Base-by-base conservation (phyloP, 768 basidiomycete species). In the Lactarius evosmus region DNA sequence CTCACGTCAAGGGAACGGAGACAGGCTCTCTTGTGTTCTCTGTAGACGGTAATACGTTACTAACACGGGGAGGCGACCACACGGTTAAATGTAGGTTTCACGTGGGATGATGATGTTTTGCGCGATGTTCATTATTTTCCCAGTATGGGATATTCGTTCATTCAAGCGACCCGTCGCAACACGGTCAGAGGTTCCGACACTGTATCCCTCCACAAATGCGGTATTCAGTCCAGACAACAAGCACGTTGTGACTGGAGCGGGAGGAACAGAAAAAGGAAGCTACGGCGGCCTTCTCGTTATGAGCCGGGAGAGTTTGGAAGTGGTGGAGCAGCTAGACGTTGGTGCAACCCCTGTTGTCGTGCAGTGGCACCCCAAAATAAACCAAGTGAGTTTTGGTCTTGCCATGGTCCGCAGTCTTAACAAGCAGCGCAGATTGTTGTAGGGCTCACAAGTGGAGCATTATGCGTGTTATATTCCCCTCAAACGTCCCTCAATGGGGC, bases 361-460 rank as follows among this genome's bases (percentile, higher is more conserved):
- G 2, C 76, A 83, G 30, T 99, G 97, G 97, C 97, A 98, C 78
- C 85, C 92, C 7, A 93, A 91, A 76, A 98, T 99, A 80, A 99
- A 99, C 78, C 93, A 97, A 83, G 93, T 91, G 86, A 72, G 54
- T 50, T 68, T 49, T 69, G 32, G n/a, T 29, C 32, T 51, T 27
- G 3, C 27, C 38, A 22, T 33, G 8, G 1, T 38, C 22, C 22
- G 33, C 30, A 30, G 33, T 57, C 67, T 41, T 64, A 57, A 44
- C 50, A 52, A 57, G 65, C 62, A 41, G 36, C 41, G 14, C 74
- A 98, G 90, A 91, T 99, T 71, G 79, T 98, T 63, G 82, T 91
- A 41, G 91, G 94, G 3, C 81, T 95, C 52, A 89, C 97, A 17
- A 91, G 86, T 66, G 97, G 97, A 25, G 82, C 88, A 67, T 86